Evolutionary conservation across 1,139 yeast species (phyloP), one percentile per base, ranked within the genome.

Genomic region (Kodamaea sp.): DNA sequence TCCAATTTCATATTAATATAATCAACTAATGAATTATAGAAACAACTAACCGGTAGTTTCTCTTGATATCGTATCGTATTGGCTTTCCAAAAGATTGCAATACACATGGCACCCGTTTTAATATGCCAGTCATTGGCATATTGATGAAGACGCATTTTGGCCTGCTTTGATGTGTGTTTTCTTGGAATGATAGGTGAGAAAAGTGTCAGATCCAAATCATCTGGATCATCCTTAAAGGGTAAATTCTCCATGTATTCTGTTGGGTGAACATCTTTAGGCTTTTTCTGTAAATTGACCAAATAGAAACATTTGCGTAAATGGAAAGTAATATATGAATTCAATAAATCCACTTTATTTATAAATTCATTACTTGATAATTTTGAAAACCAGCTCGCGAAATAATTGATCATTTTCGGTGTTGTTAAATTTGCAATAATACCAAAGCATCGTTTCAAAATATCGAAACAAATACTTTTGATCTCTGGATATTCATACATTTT

Each of bases 121-220:
- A 89, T 66, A 47, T 82, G 88, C 96, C 97, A 90, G 53, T 87
- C 90, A 42, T 75, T 73, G 0, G 85, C 82, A 57, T 90, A 92
- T 49, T 79, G 81, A 33, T 74, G 75, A 2, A 81, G 57, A 42
- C 73, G 74, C 23, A 82, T 75, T 54, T 70, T 80, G 11, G 70
- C 69, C 9, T 57, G 55, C 9, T 54, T 59, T 27, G 53, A 58
- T 29, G 47, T 47, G 28, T 38, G 48, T 40, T 34, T 54, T 29
- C 20, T 39, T 20, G 33, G 32, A n/a, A 35, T 30, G 11, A 26
- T 29, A 5, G 42, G 27, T 2, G 41, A 36, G 31, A 35, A 35
- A 8, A 39, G 33, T 24, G 8, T n/a, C 8, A 38, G 41, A 9
- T 34, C 40, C 23, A 34, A 35, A 2, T 41, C 45, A 30, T 49